phyloP scores from a whole-genome alignment of 2,329 filamentous ascomycete species.

The Colletotrichum cordylinicola region DNA sequence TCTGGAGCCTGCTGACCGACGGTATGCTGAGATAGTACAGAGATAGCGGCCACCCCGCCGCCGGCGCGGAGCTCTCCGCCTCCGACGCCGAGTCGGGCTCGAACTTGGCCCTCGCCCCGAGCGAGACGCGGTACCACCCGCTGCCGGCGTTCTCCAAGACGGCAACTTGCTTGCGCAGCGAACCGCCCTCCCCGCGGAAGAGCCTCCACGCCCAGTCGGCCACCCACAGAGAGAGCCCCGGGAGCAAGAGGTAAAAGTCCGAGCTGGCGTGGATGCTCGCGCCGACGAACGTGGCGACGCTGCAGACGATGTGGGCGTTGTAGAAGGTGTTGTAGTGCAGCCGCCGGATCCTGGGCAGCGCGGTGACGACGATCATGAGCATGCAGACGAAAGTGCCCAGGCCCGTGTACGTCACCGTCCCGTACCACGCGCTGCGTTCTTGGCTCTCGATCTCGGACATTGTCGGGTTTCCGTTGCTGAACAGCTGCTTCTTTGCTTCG shows the following conservation, averaged over 20 bases:
- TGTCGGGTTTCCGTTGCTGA: slow-evolving; percentile 20
- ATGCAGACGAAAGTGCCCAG: not conserved
- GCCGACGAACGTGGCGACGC: not conserved
- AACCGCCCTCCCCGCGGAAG: slow-evolving; percentile 2
- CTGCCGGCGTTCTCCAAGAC: slow-evolving; percentile 3
- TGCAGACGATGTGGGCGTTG: slow-evolving; percentile 15
- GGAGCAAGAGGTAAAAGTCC: slow-evolving; percentile 23
- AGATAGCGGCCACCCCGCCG: not conserved
- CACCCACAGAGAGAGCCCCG: slow-evolving; percentile 12
- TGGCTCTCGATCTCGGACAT: slow-evolving; percentile 11
- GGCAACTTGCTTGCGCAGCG: not conserved
- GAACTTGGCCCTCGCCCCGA: not conserved
- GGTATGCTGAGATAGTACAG: slow-evolving; percentile 16
- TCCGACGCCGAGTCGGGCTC: not conserved
- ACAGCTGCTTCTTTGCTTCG: not conserved
- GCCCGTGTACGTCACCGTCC: slow-evolving; percentile 10
- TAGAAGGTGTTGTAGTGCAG: slow-evolving; percentile 22
- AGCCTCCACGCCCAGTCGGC: slow-evolving; percentile 15
- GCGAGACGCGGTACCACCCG: not conserved
- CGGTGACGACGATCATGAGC: slow-evolving; percentile 11
- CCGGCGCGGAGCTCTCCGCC: not conserved
- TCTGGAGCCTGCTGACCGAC: slow-evolving; percentile 12
- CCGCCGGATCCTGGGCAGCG: slow-evolving; percentile 16
- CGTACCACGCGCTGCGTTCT: not conserved
- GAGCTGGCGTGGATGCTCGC: slow-evolving; percentile 21